Evolutionary conservation across 2,329 filamentous ascomycete species (phyloP), one percentile per base, ranked within the genome.

Genomic region (Polytolypa hystricis): DNA sequence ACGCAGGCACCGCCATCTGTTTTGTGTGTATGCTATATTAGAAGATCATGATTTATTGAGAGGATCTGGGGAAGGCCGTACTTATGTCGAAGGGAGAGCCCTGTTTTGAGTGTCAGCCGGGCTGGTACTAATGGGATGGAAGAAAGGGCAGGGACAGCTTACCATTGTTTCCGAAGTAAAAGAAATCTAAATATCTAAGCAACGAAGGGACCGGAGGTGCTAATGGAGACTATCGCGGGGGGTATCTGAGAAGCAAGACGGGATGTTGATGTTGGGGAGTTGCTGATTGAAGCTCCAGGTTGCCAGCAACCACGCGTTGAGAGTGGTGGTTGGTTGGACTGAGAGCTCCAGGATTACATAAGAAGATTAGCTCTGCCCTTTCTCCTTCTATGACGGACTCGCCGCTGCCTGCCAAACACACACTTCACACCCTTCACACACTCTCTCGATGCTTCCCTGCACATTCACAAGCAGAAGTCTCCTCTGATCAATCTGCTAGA

Each of bases 71-170:
- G 45, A 50, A 48, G 26, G 27, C 1, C 76, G 61, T 73, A 94
- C 86, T 95, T 79, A 94, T 94, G 62, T 85, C 81, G 76, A 94
- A 94, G 51, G 86, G 87, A 49, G 83, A 91, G 58, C 79, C 79
- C 86, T 94, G 59, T 42, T 46, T 30, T 19, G 38, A 56, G 57
- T 56, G 43, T 47, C 51, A 53, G 50, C 50, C n/a, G n/a, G n/a
- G n/a, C n/a, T n/a, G n/a, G n/a, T n/a, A n/a, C n/a, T n/a, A n/a
- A n/a, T n/a, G n/a, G n/a, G n/a, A n/a, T n/a, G n/a, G n/a, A n/a
- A n/a, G n/a, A 18, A 8, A 5, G 28, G 11, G 5, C 5, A 6
- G 35, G 7, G 28, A 23, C 10, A 31, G 48, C 52, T 41, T 52
- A 58, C 56, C 54, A 61, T 57, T 44, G 41, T 51, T 16, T 26